Base-by-base conservation (phyloP, 2,329 filamentous ascomycete species). In the Fusarium sambucinum region DNA sequence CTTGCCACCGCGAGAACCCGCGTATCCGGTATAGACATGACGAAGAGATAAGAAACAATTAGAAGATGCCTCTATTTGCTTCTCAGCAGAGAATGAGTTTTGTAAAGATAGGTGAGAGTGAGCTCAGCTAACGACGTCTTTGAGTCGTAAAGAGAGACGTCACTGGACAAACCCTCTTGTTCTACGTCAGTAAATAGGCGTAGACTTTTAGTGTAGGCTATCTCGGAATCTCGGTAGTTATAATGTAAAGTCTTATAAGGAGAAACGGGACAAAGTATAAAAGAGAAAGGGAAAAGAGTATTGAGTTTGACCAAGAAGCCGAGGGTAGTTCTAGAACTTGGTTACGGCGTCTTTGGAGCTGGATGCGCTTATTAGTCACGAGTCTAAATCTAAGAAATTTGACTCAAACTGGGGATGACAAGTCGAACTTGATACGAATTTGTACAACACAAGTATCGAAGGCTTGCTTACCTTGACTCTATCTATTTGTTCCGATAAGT, bases 1-100 rank as follows among this genome's bases (percentile, higher is more conserved):
- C 94, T 97, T 78, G 94, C 94, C 74, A 97, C 87, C 59, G 94
- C 94, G 76, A 97, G 86, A 71, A 97, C 94, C 74, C 83, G 83
- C 51, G 87, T 89, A 75, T 88, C 87, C 40, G 87, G 86, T 35
- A 89, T 66, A 38, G 67, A 54, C 75, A 77, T 76, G 48, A 52
- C 25, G 42, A 30, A 8, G 44, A 21, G 29, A 38, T 27, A 37
- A 27, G 30, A 33, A 27, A 13, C n/a, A 45, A 13, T 12, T 32
- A n/a, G 46, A 35, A 7, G 3, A 45, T 21, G 29, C 58, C 10
- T 25, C 11, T n/a, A 17, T 16, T 14, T 11, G 17, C 10, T 37
- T 42, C 14, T 47, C 23, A 19, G 37, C 17, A 21, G 10, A 8
- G 23, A 21, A n/a, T 10, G 32, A 42, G 17, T 33, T n/a, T 27